Percentiles rank a stretch among this genome's conserved stretches.
Evolutionary conservation across 73 alveolate genomes (phyloP).

Genomic region (Blepharisma japonicum): DNA sequence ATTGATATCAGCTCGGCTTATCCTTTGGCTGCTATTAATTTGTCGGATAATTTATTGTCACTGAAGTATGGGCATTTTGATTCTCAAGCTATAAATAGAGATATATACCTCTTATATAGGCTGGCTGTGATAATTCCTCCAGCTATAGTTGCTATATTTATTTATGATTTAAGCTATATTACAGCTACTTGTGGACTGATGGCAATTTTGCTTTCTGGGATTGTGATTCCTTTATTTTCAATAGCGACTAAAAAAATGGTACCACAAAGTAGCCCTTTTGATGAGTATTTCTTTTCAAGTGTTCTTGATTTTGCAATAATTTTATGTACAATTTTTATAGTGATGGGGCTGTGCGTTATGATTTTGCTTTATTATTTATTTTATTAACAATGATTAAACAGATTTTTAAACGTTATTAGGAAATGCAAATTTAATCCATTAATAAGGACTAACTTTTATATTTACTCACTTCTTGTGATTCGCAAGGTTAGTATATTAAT

Average conservation of each 20-base stretch:
- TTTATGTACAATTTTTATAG: too few relatives aligned
- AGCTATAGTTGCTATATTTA: neutral
- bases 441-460: too few relatives aligned
- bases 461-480: too few relatives aligned
- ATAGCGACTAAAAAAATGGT: conserved; percentile 4
- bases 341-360: too few relatives aligned
- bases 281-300: neutral
- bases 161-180: neutral
- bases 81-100: neutral
- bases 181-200: neutral
- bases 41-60: conserved; percentile 7
- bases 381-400: too few relatives aligned
- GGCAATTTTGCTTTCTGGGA: neutral
- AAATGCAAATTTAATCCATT: too few relatives aligned
- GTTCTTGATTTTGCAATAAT: too few relatives aligned
- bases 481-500: too few relatives aligned
- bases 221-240: neutral
- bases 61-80: neutral
- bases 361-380: too few relatives aligned
- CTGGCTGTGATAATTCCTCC: neutral
- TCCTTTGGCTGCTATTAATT: neutral
- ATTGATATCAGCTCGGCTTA: neutral
- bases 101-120: neutral
- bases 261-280: neutral
- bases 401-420: too few relatives aligned